Base-by-base conservation (phyloP, 106 monocot genomes). In the Ottelia alismoides region DNA sequence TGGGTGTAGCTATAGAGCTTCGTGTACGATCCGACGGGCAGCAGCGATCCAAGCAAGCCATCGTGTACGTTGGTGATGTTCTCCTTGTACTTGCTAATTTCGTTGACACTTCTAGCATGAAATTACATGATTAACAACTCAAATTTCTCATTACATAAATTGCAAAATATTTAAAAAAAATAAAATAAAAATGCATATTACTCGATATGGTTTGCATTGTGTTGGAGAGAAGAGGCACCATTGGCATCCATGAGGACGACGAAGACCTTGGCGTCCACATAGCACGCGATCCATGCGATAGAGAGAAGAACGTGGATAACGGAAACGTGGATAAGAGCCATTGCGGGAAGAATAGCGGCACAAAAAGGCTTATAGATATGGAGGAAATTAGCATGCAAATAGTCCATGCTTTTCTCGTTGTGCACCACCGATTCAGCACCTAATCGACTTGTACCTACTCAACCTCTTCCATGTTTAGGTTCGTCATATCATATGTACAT, bases 1-100 rank as follows among this genome's bases (percentile, higher is more conserved):
- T 66, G 66, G 20, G 66, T 66, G 56, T 66, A 66, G 56, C 66
- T 66, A 47, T 66, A 66, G 30, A 57, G 56, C 56, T 66, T 66
- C n/a, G 56, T 66, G 56, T 66, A 66, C 1, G 56, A 56, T 2
- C 56, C 66, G 20, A 16, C 47, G 0, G 47, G 56, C 25, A 66
- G 66, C 11, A 66, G 66, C 20, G 66, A 66, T 25, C 47, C 47
- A 16, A 66, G 56, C 18, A 66, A 56, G 56, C 40, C 27, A 47
- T 66, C 56, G 26, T 66, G 66, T 2, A 45, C 47, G 27, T 10
- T 30, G 23, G 22, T 23, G 4, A 56, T 30, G 20, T 30, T 56
- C 66, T 55, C 55, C 56, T 56, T 66, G 56, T 47, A 66, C 29
- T 17, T 24, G 30, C n/a, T 30, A 14, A 56, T 24, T 20, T 56